phyloP scores from a whole-genome alignment of 2,329 filamentous ascomycete species.

The Sporothrix protearum region DNA sequence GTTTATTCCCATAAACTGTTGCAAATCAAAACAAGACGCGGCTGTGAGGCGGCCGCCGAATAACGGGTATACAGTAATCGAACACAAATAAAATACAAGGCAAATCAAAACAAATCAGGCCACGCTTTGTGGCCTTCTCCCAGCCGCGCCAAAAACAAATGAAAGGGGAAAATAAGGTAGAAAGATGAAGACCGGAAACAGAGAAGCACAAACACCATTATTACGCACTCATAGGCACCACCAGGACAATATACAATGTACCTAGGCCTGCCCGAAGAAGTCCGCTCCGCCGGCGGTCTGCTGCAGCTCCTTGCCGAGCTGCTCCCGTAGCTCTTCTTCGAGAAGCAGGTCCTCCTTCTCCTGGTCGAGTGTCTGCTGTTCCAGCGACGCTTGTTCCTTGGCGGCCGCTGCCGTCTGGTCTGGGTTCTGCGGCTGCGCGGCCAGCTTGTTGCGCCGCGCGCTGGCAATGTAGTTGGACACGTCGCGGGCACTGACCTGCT shows the following conservation, averaged over 20 bases:
- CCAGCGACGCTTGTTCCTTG: constrained; percentile 7
- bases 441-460: constrained; percentile 13
- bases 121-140: neutral
- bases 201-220: neutral
- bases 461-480: constrained; percentile 25
- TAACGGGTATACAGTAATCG: constrained; percentile 14
- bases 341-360: constrained; percentile 20
- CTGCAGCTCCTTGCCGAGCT: constrained; percentile 21
- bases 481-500: constrained; percentile 22
- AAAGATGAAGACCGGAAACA: neutral
- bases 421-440: neutral
- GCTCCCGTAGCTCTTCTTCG: constrained; percentile 21
- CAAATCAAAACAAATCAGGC: neutral
- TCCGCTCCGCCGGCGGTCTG: constrained; percentile 13
- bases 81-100: neutral
- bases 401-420: neutral
- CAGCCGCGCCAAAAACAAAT: neutral
- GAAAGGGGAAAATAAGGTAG: neutral
- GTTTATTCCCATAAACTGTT: neutral
- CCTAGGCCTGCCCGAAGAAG: neutral
- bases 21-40: neutral
- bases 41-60: neutral
- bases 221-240: neutral
- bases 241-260: too few species aligned
- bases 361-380: constrained; percentile 16